Base-by-base conservation (phyloP, 805 yeast genomes). In the Wickerhamomyces rabaulensis region DNA sequence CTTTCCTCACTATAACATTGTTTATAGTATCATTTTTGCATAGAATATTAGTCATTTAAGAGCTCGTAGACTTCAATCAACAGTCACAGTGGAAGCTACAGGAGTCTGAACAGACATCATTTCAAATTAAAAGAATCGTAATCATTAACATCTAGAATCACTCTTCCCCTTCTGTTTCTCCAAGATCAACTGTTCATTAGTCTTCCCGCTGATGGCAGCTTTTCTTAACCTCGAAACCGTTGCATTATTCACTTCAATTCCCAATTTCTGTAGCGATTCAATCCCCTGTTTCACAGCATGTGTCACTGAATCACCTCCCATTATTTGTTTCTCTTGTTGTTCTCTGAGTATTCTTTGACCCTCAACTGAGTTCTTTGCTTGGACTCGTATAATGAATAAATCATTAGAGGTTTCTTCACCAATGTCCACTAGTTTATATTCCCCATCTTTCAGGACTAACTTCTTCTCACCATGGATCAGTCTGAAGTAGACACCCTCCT, bases 151-250 rank as follows among this genome's bases (percentile, higher is more conserved):
- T 31, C 59, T 46, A 5, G 58, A 48, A 36, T 69, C 74, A 7
- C 61, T 51, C 42, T 61, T 63, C 9, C 51, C 23, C 46, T 52
- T 55, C 29, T 56, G 58, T 20, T 63, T 55, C 23, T 65, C 54
- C 17, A 66, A 58, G 17, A 69, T 50, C 17, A 69, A 42, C 21
- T 69, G 70, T 49, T 69, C 74, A 45, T 69, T 67, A 17, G 70
- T 42, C 16, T 56, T 57, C 1, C 74, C 74, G 2, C 53, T 59
- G 6, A 33, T 16, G 9, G 49, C 50, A 10, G 59, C 58, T 23
- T 35, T 39, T 40, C 45, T 48, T 9, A 57, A 22, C 39, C 62
- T 50, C 29, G 48, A 19, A 1, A 52, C 16, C 2, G 43, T 40
- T 7, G 26, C 39, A 44, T 53, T 6, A 58, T 65, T 42, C 13